These are phyloP conservation scores for Ambrosia artemisiifolia DNA, from an alignment of 129 eudicot species.

Conservation along the genomic window DNA sequence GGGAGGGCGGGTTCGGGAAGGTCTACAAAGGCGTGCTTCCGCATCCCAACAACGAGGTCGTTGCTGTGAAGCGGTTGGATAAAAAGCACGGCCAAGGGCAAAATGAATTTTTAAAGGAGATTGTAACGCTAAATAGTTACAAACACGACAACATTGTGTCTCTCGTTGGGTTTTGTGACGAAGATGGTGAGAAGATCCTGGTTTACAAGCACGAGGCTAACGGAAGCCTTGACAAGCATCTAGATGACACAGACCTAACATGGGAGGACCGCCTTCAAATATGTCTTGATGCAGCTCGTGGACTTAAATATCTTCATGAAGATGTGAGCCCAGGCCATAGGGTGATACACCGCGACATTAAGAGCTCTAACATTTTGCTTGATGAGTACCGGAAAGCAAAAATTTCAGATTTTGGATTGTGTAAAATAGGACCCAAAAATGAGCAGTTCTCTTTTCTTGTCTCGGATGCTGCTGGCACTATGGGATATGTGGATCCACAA, in stretches of 20 bases:
- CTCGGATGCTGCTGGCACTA: neutral
- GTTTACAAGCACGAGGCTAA: neutral
- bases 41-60: neutral
- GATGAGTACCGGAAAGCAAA: neutral
- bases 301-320: neutral
- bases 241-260: neutral
- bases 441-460: neutral
- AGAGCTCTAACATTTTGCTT: neutral
- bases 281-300: neutral
- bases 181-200: too few species aligned
- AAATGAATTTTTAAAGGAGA: neutral
- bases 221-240: constrained; percentile 6
- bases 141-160: neutral
- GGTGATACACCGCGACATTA: neutral
- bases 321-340: neutral
- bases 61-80: neutral
- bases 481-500: neutral
- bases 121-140: neutral
- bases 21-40: neutral
- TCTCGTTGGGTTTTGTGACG: neutral
- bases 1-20: too few species aligned
- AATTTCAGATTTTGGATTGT: neutral
- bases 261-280: neutral
- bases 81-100: neutral
- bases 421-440: neutral